phyloP scores from a whole-genome alignment of 345 rosid genomes.

The Boechera stricta region DNA sequence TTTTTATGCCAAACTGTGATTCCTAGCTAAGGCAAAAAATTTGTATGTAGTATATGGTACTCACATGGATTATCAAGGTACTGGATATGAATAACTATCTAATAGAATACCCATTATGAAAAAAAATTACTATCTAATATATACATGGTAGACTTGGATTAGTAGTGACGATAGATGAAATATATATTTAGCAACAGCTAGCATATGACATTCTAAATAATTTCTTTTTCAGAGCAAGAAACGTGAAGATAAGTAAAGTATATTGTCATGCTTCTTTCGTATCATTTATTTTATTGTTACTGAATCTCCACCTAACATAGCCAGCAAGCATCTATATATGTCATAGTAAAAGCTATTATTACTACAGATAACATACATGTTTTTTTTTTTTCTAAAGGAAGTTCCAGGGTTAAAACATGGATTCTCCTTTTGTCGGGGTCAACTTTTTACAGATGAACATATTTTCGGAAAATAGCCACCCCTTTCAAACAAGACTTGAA shows the following conservation, averaged over 20 bases:
- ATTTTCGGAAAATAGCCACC: no score
- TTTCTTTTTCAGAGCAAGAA: slow-evolving; percentile 6
- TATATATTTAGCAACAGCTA: background rate
- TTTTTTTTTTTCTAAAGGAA: background rate
- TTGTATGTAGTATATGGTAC: no score
- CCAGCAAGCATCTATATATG: slow-evolving; percentile 23
- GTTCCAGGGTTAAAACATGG: no score
- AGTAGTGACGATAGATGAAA: background rate
- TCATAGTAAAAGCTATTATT: slow-evolving; percentile 18
- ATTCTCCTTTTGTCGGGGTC: no score
- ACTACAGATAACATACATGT: background rate
- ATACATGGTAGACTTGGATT: background rate
- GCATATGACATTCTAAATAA: slow-evolving; percentile 5
- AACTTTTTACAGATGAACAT: no score
- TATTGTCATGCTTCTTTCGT: background rate
- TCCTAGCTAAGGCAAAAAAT: no score
- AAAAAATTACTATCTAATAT: no score
- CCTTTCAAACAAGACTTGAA: no score
- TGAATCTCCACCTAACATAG: slow-evolving; percentile 37
- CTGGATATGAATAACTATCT: background rate
- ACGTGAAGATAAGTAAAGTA: slow-evolving; percentile 3
- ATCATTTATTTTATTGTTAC: slow-evolving; percentile 30
- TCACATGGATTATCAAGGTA: no score
- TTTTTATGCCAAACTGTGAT: no score
- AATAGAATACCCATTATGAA: no score